Conservation (phyloP, 2,329 filamentous ascomycete genomes). For the Aspergillus ibericus region DNA sequence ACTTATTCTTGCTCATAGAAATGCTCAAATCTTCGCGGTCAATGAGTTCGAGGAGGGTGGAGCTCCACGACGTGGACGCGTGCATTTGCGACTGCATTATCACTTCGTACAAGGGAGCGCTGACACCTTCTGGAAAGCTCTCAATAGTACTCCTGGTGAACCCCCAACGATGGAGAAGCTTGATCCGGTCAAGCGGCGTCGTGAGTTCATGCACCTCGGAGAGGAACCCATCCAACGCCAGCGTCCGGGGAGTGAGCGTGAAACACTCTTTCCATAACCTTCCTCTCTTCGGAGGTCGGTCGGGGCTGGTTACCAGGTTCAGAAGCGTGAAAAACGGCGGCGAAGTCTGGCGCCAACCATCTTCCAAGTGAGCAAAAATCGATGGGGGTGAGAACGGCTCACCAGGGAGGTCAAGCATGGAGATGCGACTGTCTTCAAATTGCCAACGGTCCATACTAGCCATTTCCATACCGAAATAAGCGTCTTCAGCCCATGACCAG, state of each 20-base stretch:
- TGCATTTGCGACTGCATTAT: conserved; percentile 81
- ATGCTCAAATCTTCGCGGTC: conserved; percentile 78
- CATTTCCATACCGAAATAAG: conserved; percentile 63
- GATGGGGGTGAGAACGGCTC: conserved; percentile 60
- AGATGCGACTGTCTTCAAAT: conserved; percentile 56
- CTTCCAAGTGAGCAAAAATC: conserved; percentile 57
- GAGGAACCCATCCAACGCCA: conserved; percentile 70
- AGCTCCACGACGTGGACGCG: conserved; percentile 75
- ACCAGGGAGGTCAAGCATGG: conserved; percentile 44
- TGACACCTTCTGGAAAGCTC: conserved; percentile 80
- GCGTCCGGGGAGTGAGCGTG: conserved; percentile 62
- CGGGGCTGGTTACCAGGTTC: conserved; percentile 45
- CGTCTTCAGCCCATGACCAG: conserved; percentile 56
- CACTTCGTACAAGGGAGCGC: conserved; percentile 76
- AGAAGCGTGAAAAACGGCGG: conserved; percentile 52
- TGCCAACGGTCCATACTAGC: conserved; percentile 54
- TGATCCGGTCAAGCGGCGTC: conserved; percentile 64
- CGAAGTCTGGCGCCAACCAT: conserved; percentile 35
- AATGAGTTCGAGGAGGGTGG: conserved; percentile 70
- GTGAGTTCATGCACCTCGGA: conserved; percentile 52
- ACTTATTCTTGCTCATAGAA: conserved; percentile 56
- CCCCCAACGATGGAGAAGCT: conserved; percentile 70
- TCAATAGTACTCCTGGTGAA: conserved; percentile 67
- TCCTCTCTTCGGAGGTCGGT: conserved; percentile 29
- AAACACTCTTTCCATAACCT: conserved; percentile 40